Base-by-base conservation (phyloP, 2,329 filamentous ascomycete species). In the Colletotrichum tropicale region DNA sequence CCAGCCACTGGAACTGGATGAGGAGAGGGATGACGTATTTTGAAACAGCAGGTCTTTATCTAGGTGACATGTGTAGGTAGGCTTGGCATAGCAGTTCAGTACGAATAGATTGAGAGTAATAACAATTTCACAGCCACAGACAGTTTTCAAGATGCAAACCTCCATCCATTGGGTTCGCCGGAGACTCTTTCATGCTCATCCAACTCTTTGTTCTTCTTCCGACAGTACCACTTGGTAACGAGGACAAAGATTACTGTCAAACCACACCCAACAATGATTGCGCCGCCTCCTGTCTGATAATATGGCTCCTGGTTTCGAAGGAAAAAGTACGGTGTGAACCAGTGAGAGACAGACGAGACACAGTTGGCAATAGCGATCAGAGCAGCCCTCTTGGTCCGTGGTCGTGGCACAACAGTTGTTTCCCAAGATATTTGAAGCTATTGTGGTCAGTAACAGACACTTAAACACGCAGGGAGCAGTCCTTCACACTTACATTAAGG, bases 341-440 rank as follows among this genome's bases (percentile, higher is more conserved):
- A 86, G 48, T 87, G 86, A 3, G 82, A 84, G 1, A 82, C 79
- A 6, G 83, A 83, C n/a, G 81, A 84, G 2, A 86, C 81, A 38
- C 82, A 85, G 65, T 87, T 87, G 7, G 85, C 85, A 60, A 86
- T 85, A 1, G 86, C 85, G 64, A 87, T 84, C 2, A 87, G 81
- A 0, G 85, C 86, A 0, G 86, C 86, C 43, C 83, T 82, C 73
- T 87, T 87, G 13, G 81, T 84, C 2, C 85, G 81, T 0, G 86
- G 85, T 0, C 82, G 80, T 3, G 86, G 85, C 0, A 87, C 85
- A 0, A 86, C 80, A 0, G 84, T 86, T 0, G 85, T 86, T 66
- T 86, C 85, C 85, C 85, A 87, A 0, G 84, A 84, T 2, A 86
- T 79, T 75, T 86, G 84, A 38, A 87, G 77, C 71, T 76, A 32